Conservation (phyloP, 164 flowering plant species). For the Hamamelis virginiana region DNA sequence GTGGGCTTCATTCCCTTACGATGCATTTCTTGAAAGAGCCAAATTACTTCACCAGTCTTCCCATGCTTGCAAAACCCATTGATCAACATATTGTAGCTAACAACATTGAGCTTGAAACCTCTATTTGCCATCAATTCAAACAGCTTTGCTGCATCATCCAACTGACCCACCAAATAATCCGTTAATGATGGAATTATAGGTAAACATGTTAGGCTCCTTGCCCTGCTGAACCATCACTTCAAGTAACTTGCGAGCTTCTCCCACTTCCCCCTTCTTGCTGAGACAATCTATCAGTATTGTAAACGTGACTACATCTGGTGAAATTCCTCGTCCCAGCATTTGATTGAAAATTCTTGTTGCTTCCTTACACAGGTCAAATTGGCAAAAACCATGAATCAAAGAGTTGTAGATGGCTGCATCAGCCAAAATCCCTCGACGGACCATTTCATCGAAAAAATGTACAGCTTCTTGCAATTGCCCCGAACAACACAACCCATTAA, state of each 20-base stretch:
- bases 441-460: constrained; percentile 5
- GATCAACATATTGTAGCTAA: constrained; percentile 11
- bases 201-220: constrained; percentile 3
- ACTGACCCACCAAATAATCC: constrained; percentile 4
- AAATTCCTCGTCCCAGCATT: not conserved
- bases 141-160: constrained; percentile 8
- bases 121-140: constrained; percentile 6
- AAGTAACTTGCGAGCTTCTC: constrained; percentile 5
- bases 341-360: not conserved
- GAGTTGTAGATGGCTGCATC: not conserved
- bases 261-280: constrained; percentile 9
- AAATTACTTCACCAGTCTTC: constrained; percentile 5
- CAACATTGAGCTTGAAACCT: not conserved
- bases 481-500: constrained; percentile 8
- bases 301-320: constrained; percentile 8
- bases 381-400: not conserved
- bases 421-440: not conserved
- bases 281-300: constrained; percentile 6
- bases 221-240: constrained; percentile 5
- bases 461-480: constrained; percentile 4
- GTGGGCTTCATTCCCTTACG: not conserved
- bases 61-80: constrained; percentile 13
- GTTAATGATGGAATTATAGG: constrained; percentile 9
- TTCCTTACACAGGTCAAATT: not conserved
- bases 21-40: not conserved